Evolutionary conservation across 2,329 filamentous ascomycete genomes (phyloP), one percentile per base, ranked within the genome.

Genomic region (Verticillium albo-atrum): DNA sequence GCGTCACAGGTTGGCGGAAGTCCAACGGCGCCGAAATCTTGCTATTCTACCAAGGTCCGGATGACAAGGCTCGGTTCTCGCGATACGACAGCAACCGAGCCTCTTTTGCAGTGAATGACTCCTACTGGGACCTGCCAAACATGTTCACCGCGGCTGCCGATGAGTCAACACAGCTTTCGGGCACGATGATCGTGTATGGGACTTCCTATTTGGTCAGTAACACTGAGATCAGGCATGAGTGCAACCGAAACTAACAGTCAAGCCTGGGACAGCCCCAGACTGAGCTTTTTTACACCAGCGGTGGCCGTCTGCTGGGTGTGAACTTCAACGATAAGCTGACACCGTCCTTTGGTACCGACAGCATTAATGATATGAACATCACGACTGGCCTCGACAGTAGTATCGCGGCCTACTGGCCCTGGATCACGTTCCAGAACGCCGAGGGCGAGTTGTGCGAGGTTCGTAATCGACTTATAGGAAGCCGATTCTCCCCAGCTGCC

Each of bases 401-500:
- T 20, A 23, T 56, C 9, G 34, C 14, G 2, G 30, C 58, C 17
- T 60, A 50, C 27, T 60, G 54, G 54, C 58, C 50, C 6, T 60
- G 50, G 54, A 25, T 57, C 3, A 35, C 26, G 3, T 60, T 47
- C 17, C 58, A 60, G 54, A 30, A 27, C 7, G 3, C 25, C 9
- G 50, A 25, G 20, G 58, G 58, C 26, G 54, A 20, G 50, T 15
- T 60, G 1, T 23, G 56, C 15, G 58, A 54, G 52, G 58, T 57
- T 23, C 54, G 58, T 6, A 60, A 60, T 26, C 47, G 42, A 6
- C 50, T 57, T 6, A 25, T n/a, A 9, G 25, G 15, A 17, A 17
- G 23, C 4, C 7, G 23, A 3, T 42, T 56, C 28, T 26, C 42
- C 9, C 42, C 54, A 2, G 30, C 30, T 14, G 35, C 54, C 6